phyloP scores from a whole-genome alignment of 257 asterid species.

The Haberlea rhodopensis region DNA sequence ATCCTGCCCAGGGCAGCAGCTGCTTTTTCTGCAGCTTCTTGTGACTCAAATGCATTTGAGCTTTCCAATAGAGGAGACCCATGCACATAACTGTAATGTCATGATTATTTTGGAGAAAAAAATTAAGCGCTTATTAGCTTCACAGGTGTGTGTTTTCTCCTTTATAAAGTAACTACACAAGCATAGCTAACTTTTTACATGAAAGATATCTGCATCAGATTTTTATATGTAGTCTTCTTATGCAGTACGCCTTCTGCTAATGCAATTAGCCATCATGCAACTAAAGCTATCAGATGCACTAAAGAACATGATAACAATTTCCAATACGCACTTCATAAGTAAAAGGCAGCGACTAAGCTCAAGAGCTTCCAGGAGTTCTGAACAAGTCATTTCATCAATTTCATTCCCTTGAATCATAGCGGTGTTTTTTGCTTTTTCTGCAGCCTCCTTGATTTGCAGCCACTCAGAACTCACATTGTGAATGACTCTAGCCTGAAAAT shows the following conservation, averaged over 20 bases:
- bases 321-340: slow-evolving; percentile 67
- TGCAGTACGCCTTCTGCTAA: too few relatives aligned
- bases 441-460: slow-evolving; percentile 88
- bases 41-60: slow-evolving; percentile 75
- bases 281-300: too few relatives aligned
- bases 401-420: slow-evolving; percentile 76
- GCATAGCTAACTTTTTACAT: too few relatives aligned
- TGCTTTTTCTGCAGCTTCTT: slow-evolving; percentile 76
- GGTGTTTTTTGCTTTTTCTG: slow-evolving; percentile 77
- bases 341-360: slow-evolving; percentile 97
- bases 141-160: too few relatives aligned
- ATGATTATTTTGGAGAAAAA: slow-evolving; percentile 22
- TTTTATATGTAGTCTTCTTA: slow-evolving; percentile 10
- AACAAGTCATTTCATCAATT: slow-evolving; percentile 86
- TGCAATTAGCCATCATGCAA: too few relatives aligned
- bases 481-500: slow-evolving; percentile 82
- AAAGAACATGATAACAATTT: too few relatives aligned
- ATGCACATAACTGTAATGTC: slow-evolving; percentile 67
- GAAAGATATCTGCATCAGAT: slow-evolving; percentile 15
- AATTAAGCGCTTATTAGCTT: background rate
- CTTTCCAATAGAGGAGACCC: slow-evolving; percentile 92
- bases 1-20: slow-evolving; percentile 93
- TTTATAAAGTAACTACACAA: too few relatives aligned
- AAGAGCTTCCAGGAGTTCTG: slow-evolving; percentile 98
- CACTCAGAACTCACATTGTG: slow-evolving; percentile 87